Evolutionary conservation across 345 rosid genomes (phyloP).

Genomic region (Noccaea caerulescens): DNA sequence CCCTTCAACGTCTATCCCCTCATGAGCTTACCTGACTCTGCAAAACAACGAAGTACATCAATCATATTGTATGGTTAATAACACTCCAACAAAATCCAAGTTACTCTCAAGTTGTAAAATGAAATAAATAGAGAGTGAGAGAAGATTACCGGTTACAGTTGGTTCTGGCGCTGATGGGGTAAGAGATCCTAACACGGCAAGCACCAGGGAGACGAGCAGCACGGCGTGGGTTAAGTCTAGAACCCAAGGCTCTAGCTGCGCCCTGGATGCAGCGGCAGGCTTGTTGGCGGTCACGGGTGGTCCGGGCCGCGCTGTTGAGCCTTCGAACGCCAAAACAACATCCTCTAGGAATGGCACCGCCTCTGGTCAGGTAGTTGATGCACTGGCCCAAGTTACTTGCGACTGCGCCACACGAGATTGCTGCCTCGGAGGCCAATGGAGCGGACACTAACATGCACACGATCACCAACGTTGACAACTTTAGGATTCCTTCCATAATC

Average conservation of each 20-base stretch:
- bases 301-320: slow-evolving; percentile 48
- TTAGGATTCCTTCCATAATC: slow-evolving; percentile 36
- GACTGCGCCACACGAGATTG: slow-evolving; percentile 53
- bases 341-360: slow-evolving; percentile 19
- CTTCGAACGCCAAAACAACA: slow-evolving; percentile 58
- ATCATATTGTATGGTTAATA: not conserved
- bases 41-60: slow-evolving; percentile 29
- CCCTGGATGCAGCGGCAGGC: slow-evolving; percentile 59
- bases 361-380: slow-evolving; percentile 44
- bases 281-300: slow-evolving; percentile 57
- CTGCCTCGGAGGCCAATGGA: slow-evolving; percentile 45
- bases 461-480: slow-evolving; percentile 38
- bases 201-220: slow-evolving; percentile 52
- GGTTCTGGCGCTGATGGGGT: slow-evolving; percentile 58
- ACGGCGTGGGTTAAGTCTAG: slow-evolving; percentile 35
- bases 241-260: slow-evolving; percentile 40
- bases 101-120: not conserved
- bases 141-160: slow-evolving; percentile 54
- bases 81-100: not conserved
- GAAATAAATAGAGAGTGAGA: slow-evolving; percentile 1
- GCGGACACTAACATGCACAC: slow-evolving; percentile 39
- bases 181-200: slow-evolving; percentile 58
- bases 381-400: slow-evolving; percentile 42
- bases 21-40: slow-evolving; percentile 33
- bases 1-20: slow-evolving; percentile 17